Evolutionary conservation across 129 eudicot genomes (phyloP), one percentile per base, ranked within the genome.

Genomic region (Pittosporum tobira): DNA sequence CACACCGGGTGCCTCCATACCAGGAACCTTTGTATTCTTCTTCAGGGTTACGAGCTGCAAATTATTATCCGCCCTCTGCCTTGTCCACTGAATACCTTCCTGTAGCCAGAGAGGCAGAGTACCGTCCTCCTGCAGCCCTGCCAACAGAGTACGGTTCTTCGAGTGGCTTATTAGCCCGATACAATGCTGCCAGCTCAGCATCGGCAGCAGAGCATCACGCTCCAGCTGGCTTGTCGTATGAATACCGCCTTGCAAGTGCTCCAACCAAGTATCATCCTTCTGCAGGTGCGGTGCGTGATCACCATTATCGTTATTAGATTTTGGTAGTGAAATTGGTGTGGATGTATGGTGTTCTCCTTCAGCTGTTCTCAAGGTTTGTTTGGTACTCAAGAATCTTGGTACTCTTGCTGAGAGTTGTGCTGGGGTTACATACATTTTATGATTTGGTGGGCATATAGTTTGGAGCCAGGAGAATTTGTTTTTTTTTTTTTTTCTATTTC

Each of bases 1-100:
- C 72, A 11, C 74, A 77, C 58, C 58, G 75, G 26, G 83, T 72
- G 16, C 24, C 67, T 10, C n/a, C 72, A 11, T 77, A 77, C 58
- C 58, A 73, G 26, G 83, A 74, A 19, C 24, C 67, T 10, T 31
- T 64, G 30, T 83, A 87, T 47, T 48, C 75, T 47, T 48, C 75
- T 44, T 49, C 60, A 11, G 53, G 60, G 27, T 48, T n/a, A 19
- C 38, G 49, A 14, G n/a, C n/a, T n/a, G 16, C 25, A 6, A 48
- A 64, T 24, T 48, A 60, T 29, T 48, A 52, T 24, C 55, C 72
- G 22, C 68, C 66, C 26, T 22, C 66, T 21, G 57, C 66, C 10
- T 59, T 71, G 62, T 69, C 77, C 21, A 66, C 72, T 0, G 77
- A 68, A 57, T 73, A 74, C 50, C 82, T 68, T 28, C 45, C 47